Percentiles rank a stretch among this genome's conserved stretches.
Conservation (phyloP, 257 asterid genomes). For the Solanum peruvianum region DNA sequence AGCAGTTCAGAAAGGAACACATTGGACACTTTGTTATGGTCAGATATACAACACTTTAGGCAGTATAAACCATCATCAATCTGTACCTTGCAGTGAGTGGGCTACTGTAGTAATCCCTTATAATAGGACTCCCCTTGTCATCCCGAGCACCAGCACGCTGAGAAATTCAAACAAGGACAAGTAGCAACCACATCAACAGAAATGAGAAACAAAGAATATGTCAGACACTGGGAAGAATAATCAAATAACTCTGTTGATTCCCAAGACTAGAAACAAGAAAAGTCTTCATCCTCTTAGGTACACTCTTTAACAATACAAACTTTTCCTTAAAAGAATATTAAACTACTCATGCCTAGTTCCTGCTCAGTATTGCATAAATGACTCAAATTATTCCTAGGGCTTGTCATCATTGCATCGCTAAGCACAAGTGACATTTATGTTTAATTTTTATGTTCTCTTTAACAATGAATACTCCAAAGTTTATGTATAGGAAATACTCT, state of each 20-base stretch:
- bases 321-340: neutral
- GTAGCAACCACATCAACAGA: neutral
- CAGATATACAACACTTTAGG: neutral
- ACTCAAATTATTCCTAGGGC: neutral
- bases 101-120: constrained; percentile 85
- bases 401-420: neutral
- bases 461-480: neutral
- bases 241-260: neutral
- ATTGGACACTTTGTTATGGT: neutral
- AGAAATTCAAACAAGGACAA: neutral
- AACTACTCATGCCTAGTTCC: neutral
- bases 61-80: neutral
- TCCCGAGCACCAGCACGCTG: constrained; percentile 92
- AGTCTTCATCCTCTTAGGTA: neutral
- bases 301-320: neutral
- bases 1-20: constrained; percentile 3
- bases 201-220: neutral
- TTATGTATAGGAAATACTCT: neutral
- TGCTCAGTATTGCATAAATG: neutral
- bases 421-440: neutral
- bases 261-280: neutral
- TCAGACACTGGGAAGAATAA: neutral
- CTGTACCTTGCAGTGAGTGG: constrained; percentile 95
- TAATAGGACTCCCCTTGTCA: constrained; percentile 74
- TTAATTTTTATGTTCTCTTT: neutral